Conservation (phyloP, 805 yeast genomes). For the Yamadazyma scolyti region DNA sequence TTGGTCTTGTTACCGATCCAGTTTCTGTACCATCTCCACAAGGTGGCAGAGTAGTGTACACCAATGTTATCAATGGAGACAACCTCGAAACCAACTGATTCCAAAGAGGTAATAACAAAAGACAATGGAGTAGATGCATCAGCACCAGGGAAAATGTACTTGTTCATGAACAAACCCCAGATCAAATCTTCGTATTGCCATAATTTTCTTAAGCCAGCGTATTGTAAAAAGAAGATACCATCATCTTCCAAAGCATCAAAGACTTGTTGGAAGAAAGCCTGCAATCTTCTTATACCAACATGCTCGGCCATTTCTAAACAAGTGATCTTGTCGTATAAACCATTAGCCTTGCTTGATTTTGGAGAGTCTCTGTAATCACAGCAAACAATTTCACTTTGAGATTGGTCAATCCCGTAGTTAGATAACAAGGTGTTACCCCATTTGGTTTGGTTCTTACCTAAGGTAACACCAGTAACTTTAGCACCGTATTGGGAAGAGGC, state of each 20-base stretch:
- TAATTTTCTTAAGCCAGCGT: slow-evolving; percentile 83
- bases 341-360: slow-evolving; percentile 44
- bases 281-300: slow-evolving; percentile 85
- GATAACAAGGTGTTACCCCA: slow-evolving; percentile 76
- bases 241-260: slow-evolving; percentile 88
- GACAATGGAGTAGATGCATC: slow-evolving; percentile 94
- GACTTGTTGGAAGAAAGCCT: slow-evolving; percentile 72
- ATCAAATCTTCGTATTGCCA: slow-evolving; percentile 94
- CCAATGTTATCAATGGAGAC: slow-evolving; percentile 84
- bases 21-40: slow-evolving; percentile 94
- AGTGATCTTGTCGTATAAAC: slow-evolving; percentile 76
- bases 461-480: slow-evolving; percentile 80
- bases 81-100: slow-evolving; percentile 82
- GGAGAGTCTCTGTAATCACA: slow-evolving; percentile 91
- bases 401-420: slow-evolving; percentile 61
- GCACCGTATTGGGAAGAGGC: slow-evolving; percentile 84
- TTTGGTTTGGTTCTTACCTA: slow-evolving; percentile 86
- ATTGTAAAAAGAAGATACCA: slow-evolving; percentile 82
- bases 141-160: slow-evolving; percentile 95
- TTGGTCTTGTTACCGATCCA: slow-evolving; percentile 82
- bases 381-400: slow-evolving; percentile 77
- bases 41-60: slow-evolving; percentile 86
- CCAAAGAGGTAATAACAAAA: slow-evolving; percentile 72
- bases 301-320: slow-evolving; percentile 96
- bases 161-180: slow-evolving; percentile 97